A percentile compares a stretch with the other conserved stretches of the same genome.
Evolutionary conservation across 768 basidiomycete genomes (phyloP).

Genomic region (Suillus subaureus): DNA sequence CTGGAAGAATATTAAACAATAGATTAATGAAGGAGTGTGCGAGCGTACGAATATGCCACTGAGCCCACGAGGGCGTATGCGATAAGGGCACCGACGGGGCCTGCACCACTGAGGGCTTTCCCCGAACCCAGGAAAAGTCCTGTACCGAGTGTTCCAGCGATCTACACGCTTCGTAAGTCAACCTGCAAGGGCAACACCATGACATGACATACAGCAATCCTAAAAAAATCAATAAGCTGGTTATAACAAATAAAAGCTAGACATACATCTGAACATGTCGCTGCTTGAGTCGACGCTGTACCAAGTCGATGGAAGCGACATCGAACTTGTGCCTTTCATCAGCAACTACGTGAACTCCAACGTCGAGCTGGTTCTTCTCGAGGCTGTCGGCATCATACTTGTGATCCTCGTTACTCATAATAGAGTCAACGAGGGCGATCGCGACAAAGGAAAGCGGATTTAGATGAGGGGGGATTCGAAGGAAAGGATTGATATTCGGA

Average conservation of each 20-base stretch:
- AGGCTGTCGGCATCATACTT: constrained; percentile 7
- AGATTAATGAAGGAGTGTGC: constrained; percentile 18
- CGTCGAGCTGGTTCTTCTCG: constrained; percentile 12
- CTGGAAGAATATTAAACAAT: constrained; percentile 26
- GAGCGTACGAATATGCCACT: constrained; percentile 61
- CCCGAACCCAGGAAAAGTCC: constrained; percentile 77
- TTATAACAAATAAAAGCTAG: background rate
- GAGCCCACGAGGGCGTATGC: constrained; percentile 67
- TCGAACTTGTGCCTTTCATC: constrained; percentile 47
- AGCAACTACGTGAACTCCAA: constrained; percentile 11
- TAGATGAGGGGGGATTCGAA: background rate
- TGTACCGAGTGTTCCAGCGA: constrained; percentile 76
- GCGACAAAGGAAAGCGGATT: background rate
- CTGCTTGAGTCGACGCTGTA: constrained; percentile 74
- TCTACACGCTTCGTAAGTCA: constrained; percentile 35
- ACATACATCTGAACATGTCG: constrained; percentile 79
- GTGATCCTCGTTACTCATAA: background rate
- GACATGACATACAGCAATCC: constrained; percentile 60
- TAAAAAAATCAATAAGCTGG: constrained; percentile 20
- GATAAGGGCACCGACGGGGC: constrained; percentile 67
- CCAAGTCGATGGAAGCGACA: constrained; percentile 64
- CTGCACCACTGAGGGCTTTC: constrained; percentile 56
- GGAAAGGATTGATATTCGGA: background rate
- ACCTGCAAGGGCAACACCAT: background rate
- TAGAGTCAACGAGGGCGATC: background rate